Conservation (phyloP, 192 early-diverging fungal species). For the Backusella mclennaniae region DNA sequence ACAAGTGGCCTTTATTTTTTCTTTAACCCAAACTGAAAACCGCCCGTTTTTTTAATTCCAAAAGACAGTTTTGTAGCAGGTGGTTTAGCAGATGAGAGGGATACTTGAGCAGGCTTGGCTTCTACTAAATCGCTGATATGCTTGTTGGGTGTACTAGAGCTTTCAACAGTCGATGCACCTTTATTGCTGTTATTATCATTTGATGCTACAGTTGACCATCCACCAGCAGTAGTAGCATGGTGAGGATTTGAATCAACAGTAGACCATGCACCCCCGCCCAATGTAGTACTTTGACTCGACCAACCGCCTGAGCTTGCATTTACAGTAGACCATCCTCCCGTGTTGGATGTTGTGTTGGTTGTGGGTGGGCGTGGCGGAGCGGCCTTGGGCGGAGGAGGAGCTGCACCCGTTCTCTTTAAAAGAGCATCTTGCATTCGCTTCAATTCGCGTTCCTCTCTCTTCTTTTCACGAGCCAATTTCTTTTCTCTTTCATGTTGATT, state of each 20-base stretch:
- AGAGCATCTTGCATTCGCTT: slow-evolving; percentile 64
- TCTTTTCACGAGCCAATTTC: slow-evolving; percentile 62
- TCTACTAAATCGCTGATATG: background rate
- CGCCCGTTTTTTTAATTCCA: slow-evolving; percentile 19
- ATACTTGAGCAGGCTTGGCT: background rate
- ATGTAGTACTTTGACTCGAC: background rate
- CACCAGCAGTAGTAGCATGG: background rate
- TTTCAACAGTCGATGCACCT: background rate
- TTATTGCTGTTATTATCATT: background rate
- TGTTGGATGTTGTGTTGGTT: background rate
- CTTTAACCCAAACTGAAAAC: slow-evolving; percentile 26
- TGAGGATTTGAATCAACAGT: background rate
- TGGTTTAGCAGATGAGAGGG: background rate
- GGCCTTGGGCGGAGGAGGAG: background rate
- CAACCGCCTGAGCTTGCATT: background rate
- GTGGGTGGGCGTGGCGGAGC: background rate
- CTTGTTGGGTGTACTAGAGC: background rate
- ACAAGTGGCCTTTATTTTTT: slow-evolving; percentile 3
- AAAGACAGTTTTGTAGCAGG: slow-evolving; percentile 20
- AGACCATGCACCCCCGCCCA: background rate
- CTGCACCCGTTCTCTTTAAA: slow-evolving; percentile 38
- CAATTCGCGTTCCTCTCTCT: slow-evolving; percentile 67
- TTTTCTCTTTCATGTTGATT: slow-evolving; percentile 38
- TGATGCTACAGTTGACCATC: background rate
- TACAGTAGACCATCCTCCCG: slow-evolving; percentile 13